phyloP scores from a whole-genome alignment of 192 early-diverging fungal species.

The Chytriomyces hyalinus region DNA sequence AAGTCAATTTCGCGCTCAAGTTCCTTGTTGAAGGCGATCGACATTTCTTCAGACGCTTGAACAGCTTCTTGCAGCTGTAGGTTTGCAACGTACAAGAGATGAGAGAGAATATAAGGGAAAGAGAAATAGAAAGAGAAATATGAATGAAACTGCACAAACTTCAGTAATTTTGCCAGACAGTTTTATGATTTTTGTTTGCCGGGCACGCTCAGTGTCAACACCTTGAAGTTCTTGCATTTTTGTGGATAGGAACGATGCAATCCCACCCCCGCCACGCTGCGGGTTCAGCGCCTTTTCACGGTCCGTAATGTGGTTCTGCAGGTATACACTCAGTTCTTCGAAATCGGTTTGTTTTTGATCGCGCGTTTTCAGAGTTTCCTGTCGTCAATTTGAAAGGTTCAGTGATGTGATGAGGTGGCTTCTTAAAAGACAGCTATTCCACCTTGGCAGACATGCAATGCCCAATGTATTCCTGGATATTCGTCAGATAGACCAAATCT shows the following conservation, averaged over 20 bases:
- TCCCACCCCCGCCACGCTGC: slow-evolving; percentile 62
- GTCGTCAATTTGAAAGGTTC: slow-evolving; percentile 13
- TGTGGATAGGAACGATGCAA: slow-evolving; percentile 82
- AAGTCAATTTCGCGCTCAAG: slow-evolving; percentile 83
- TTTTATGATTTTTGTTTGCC: slow-evolving; percentile 79
- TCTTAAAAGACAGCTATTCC: background rate
- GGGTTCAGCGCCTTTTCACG: slow-evolving; percentile 74
- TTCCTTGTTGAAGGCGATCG: slow-evolving; percentile 76
- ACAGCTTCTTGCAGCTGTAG: slow-evolving; percentile 81
- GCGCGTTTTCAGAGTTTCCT: slow-evolving; percentile 76
- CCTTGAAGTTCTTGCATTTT: slow-evolving; percentile 90
- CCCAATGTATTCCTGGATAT: slow-evolving; percentile 84
- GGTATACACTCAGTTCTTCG: slow-evolving; percentile 82
- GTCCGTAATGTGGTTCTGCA: slow-evolving; percentile 74
- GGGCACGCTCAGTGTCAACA: slow-evolving; percentile 79
- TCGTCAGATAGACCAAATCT: slow-evolving; percentile 73
- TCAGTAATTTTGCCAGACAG: slow-evolving; percentile 74
- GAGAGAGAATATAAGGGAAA: too few relatives aligned
- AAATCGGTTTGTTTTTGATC: slow-evolving; percentile 98
- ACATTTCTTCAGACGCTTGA: slow-evolving; percentile 72
- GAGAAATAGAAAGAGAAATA: too few relatives aligned
- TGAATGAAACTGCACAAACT: slow-evolving; percentile 41
- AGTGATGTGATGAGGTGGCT: too few relatives aligned
- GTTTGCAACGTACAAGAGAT: background rate
- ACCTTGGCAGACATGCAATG: slow-evolving; percentile 81